phyloP scores from a whole-genome alignment of 2,329 filamentous ascomycete genomes.

The Paracorniculantispora psalliotae region DNA sequence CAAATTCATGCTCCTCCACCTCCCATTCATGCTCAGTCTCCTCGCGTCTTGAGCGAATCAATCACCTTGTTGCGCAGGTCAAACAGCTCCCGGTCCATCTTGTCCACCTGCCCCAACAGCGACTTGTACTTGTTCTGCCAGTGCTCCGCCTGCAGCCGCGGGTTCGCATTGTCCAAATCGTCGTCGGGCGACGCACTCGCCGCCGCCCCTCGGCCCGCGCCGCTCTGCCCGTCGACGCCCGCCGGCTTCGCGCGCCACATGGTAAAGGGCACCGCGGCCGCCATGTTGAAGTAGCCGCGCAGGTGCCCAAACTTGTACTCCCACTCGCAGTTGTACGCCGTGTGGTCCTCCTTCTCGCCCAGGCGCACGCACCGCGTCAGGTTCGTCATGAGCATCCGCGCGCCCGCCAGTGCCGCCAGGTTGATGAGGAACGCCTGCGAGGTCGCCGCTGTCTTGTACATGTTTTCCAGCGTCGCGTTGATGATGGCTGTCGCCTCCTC shows the following conservation, averaged over 20 bases:
- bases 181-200: conserved; percentile 7
- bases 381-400: conserved; percentile 43
- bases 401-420: conserved; percentile 52
- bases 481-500: conserved; percentile 52
- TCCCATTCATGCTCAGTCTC: background rate
- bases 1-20: too few relatives aligned
- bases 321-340: conserved; percentile 50
- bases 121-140: conserved; percentile 53
- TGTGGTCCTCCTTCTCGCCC: conserved; percentile 36
- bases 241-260: conserved; percentile 35
- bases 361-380: conserved; percentile 38
- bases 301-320: conserved; percentile 51
- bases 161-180: background rate
- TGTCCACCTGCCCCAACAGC: conserved; percentile 54
- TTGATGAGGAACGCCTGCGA: conserved; percentile 56
- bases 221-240: conserved; percentile 15
- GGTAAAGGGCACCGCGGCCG: conserved; percentile 40
- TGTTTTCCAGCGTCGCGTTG: conserved; percentile 47
- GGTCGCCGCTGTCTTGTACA: conserved; percentile 45
- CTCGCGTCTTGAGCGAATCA: conserved; percentile 24
- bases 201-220: conserved; percentile 16
- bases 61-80: conserved; percentile 41
- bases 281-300: conserved; percentile 48
- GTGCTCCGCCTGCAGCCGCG: conserved; percentile 29
- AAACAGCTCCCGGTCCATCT: conserved; percentile 49